Base-by-base conservation (phyloP, 768 basidiomycete genomes). In the Kwoniella heveanensis region DNA sequence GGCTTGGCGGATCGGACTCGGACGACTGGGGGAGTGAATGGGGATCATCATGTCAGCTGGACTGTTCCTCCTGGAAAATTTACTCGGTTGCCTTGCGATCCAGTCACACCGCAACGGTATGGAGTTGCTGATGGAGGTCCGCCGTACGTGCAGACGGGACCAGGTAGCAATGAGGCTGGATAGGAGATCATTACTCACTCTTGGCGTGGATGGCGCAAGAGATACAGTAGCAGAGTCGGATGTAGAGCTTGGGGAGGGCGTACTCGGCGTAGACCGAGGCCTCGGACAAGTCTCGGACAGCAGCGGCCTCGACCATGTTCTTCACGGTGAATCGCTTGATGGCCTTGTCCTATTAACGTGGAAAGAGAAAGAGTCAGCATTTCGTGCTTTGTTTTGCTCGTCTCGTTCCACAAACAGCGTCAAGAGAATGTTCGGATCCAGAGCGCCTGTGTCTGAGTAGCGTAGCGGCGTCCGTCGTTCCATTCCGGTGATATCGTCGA, bases 261-360 rank as follows among this genome's bases (percentile, higher is more conserved):
- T 98, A 98, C 83, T 97, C 95, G 92, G 80, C 36, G 84, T 97
- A 99, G 66, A 97, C 89, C 77, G 88, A 90, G 46, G 94, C 93
- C 76, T 98, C 96, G 80, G 89, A 91, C 80, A 99, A 90, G 84
- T 99, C 96, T 69, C 94, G 86, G 73, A 97, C 91, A 58, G 95
- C 95, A 49, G 96, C 96, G 79, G 91, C 91, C 86, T 98, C 95
- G 62, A 99, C 93, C 91, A 98, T 98, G 88, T 99, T 99, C 83
- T 93, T 88, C 79, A 98, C 95, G 39, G 94, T 96, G 87, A 95
- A 95, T 56, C 96, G 86, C 85, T 96, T 96, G 89, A 98, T 96
- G 71, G 95, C 95, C 87, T 98, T 98, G 85, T 98, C 95, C 86
- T 98, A 61, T 32, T 32, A 37, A 39, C n/a, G n/a, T 22, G 22